phyloP scores from a whole-genome alignment of 768 basidiomycete genomes.

The Daedalea quercina region DNA sequence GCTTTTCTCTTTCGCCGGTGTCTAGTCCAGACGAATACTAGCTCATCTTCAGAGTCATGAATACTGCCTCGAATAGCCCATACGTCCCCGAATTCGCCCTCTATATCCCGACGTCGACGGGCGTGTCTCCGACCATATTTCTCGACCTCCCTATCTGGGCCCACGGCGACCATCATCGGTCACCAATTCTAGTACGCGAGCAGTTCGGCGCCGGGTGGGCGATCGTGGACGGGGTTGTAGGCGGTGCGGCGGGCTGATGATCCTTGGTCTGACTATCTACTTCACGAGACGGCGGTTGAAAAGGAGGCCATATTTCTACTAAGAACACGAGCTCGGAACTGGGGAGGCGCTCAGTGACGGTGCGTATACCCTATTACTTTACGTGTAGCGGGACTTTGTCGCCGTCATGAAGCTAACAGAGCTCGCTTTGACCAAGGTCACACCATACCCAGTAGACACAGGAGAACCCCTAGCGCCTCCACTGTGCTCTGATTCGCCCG shows the following conservation, averaged over 20 bases:
- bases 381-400: too few relatives aligned
- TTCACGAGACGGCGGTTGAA: not conserved
- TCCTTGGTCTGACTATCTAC: constrained; percentile 2
- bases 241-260: constrained; percentile 10
- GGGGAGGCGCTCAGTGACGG: too few relatives aligned
- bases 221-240: constrained; percentile 16
- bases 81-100: not conserved
- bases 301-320: too few relatives aligned
- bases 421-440: too few relatives aligned
- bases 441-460: too few relatives aligned
- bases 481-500: too few relatives aligned
- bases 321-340: too few relatives aligned
- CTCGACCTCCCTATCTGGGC: not conserved
- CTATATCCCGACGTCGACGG: not conserved
- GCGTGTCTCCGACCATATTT: not conserved
- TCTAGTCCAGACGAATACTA: not conserved
- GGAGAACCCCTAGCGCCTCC: too few relatives aligned
- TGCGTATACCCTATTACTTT: too few relatives aligned
- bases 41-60: not conserved
- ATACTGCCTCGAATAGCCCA: not conserved
- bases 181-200: not conserved
- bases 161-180: not conserved
- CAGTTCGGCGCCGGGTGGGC: constrained; percentile 8
- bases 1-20: not conserved
- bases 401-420: too few relatives aligned